Conservation (phyloP, 2,329 filamentous ascomycete genomes). For the Pseudogymnoascus sp. region DNA sequence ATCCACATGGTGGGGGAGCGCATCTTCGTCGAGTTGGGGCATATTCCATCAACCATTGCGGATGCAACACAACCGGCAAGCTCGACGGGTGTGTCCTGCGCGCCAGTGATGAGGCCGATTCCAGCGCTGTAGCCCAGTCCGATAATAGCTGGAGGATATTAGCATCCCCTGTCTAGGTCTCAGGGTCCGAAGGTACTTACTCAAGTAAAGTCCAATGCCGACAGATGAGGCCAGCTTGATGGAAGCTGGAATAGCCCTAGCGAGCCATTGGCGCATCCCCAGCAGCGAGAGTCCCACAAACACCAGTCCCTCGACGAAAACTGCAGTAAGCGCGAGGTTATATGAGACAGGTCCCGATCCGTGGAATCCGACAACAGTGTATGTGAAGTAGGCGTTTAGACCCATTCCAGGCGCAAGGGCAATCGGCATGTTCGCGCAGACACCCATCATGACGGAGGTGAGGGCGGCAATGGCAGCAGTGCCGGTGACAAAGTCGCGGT, state of each 20-base stretch:
- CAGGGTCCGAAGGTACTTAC: slow-evolving; percentile 24
- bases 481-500: slow-evolving; percentile 68
- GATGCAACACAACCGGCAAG: slow-evolving; percentile 50
- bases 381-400: slow-evolving; percentile 81
- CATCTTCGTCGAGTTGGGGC: slow-evolving; percentile 63
- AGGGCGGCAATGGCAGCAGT: slow-evolving; percentile 77
- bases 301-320: slow-evolving; percentile 81
- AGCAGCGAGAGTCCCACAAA: slow-evolving; percentile 74
- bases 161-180: background rate
- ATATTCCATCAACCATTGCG: slow-evolving; percentile 42
- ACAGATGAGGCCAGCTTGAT: slow-evolving; percentile 84
- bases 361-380: slow-evolving; percentile 66
- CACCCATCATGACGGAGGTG: slow-evolving; percentile 73
- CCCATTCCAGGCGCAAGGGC: slow-evolving; percentile 70
- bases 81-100: slow-evolving; percentile 59
- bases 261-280: slow-evolving; percentile 81
- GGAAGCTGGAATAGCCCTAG: slow-evolving; percentile 70
- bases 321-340: slow-evolving; percentile 69
- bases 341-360: slow-evolving; percentile 69
- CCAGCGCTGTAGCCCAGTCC: slow-evolving; percentile 74
- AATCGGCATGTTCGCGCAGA: slow-evolving; percentile 69
- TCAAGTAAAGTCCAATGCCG: slow-evolving; percentile 74
- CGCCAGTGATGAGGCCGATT: slow-evolving; percentile 69
- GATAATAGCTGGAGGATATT: slow-evolving; percentile 44
- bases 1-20: slow-evolving; percentile 78